Conservation (phyloP, 129 eudicot species). For the Centella asiatica region DNA sequence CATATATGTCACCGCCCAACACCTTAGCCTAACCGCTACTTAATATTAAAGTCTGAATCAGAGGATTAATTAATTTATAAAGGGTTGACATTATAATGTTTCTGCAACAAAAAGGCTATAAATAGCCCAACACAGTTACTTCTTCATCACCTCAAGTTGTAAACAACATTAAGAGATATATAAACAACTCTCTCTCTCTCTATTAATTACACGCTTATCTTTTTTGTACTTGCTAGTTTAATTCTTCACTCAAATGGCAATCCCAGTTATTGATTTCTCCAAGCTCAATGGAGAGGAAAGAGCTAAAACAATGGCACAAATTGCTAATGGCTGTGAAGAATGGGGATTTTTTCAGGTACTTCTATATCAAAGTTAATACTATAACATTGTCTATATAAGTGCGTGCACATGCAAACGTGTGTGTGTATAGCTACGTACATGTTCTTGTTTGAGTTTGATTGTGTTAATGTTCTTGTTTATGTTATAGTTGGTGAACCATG, state of each 20-base stretch:
- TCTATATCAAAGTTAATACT: background rate
- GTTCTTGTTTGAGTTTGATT: background rate
- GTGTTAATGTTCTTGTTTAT: background rate
- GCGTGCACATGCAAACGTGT: background rate
- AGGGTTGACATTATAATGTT: conserved; percentile 12
- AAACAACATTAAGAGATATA: background rate
- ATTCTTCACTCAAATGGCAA: conserved; percentile 32
- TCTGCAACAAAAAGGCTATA: conserved; percentile 9
- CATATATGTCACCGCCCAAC: conserved; percentile 6
- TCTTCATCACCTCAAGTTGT: conserved; percentile 5
- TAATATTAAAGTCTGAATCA: background rate
- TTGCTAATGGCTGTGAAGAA: conserved; percentile 55
- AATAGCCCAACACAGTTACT: background rate
- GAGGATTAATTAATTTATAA: background rate
- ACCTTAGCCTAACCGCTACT: conserved; percentile 3
- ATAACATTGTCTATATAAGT: no score
- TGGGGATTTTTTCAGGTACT: conserved; percentile 90
- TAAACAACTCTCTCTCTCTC: background rate
- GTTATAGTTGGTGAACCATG: conserved; percentile 55
- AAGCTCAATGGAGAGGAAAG: conserved; percentile 58
- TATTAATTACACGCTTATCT: background rate
- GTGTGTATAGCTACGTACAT: background rate
- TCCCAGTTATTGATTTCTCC: conserved; percentile 71
- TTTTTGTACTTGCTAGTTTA: background rate
- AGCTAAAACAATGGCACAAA: conserved; percentile 44